Evolutionary conservation across 2,329 filamentous ascomycete species (phyloP).

Genomic region (Fusarium sp.): DNA sequence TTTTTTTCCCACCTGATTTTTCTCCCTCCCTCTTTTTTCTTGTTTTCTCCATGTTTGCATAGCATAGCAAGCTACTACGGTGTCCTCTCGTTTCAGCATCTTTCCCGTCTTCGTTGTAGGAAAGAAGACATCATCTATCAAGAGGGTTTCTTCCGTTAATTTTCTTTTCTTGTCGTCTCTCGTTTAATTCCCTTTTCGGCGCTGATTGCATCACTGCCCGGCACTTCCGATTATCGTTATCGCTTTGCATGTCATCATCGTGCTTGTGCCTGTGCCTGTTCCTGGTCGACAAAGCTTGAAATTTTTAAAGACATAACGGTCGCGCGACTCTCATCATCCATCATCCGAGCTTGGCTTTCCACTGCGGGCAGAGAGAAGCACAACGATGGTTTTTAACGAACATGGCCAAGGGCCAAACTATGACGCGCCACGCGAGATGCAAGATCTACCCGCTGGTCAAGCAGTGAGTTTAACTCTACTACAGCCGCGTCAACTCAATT

Average conservation of each 20-base stretch:
- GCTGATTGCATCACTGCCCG: slow-evolving; percentile 31
- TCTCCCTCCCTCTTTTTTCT: background rate
- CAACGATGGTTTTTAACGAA: slow-evolving; percentile 33
- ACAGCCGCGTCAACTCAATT: background rate
- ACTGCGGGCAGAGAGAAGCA: slow-evolving; percentile 4
- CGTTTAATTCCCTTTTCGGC: slow-evolving; percentile 33
- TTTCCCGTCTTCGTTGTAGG: background rate
- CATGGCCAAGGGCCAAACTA: slow-evolving; percentile 36
- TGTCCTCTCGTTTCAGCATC: slow-evolving; percentile 36
- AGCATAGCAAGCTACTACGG: background rate
- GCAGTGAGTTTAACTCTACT: slow-evolving; percentile 37
- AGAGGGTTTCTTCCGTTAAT: slow-evolving; percentile 23
- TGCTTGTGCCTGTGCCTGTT: no score
- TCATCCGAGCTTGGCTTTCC: background rate
- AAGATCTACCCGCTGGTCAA: slow-evolving; percentile 44
- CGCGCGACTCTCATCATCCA: background rate
- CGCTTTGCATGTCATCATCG: slow-evolving; percentile 23
- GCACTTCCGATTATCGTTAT: slow-evolving; percentile 38
- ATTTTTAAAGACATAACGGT: slow-evolving; percentile 5
- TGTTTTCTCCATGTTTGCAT: background rate
- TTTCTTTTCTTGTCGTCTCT: slow-evolving; percentile 17
- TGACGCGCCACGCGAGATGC: slow-evolving; percentile 43
- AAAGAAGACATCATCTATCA: background rate
- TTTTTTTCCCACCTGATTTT: slow-evolving; percentile 23
- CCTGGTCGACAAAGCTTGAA: background rate